A percentile compares a stretch with the other conserved stretches of the same genome.
Conservation (phyloP, 2,329 filamentous ascomycete species). For the Thermochaetoides dissita region DNA sequence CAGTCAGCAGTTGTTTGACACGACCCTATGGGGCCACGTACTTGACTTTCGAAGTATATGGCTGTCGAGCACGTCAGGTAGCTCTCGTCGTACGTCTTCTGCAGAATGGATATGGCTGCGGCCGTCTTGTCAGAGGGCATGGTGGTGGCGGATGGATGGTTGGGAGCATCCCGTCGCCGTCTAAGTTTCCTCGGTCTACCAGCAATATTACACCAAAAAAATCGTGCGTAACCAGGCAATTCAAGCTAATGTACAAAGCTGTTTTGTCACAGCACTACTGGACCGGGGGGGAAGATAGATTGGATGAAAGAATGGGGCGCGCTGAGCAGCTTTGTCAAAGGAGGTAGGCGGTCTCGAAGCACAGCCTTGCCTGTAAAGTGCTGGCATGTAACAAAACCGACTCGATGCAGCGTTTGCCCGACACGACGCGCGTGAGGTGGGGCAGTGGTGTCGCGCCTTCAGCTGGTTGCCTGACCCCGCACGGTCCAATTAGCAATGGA, state of each 20-base stretch:
- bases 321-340: too few relatives aligned
- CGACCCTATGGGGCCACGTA: constrained; percentile 22
- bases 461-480: too few relatives aligned
- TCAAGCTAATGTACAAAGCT: neutral
- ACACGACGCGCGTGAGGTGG: neutral
- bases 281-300: too few relatives aligned
- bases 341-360: too few relatives aligned
- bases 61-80: constrained; percentile 91
- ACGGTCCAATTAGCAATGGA: too few relatives aligned
- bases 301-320: too few relatives aligned
- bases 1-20: constrained; percentile 3
- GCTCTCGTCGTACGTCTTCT: constrained; percentile 96
- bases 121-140: constrained; percentile 39
- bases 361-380: neutral
- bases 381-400: neutral
- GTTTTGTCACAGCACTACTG: too few relatives aligned
- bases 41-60: constrained; percentile 89
- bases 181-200: too few relatives aligned
- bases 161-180: constrained; percentile 9
- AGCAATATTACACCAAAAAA: too few relatives aligned
- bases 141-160: constrained; percentile 15
- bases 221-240: neutral
- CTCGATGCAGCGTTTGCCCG: too few relatives aligned
- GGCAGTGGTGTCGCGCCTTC: constrained; percentile 4
- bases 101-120: constrained; percentile 52